Evolutionary conservation across 1,284 basidiomycete species (phyloP), one percentile per base, ranked within the genome.

Genomic region (Takashimella koratensis): DNA sequence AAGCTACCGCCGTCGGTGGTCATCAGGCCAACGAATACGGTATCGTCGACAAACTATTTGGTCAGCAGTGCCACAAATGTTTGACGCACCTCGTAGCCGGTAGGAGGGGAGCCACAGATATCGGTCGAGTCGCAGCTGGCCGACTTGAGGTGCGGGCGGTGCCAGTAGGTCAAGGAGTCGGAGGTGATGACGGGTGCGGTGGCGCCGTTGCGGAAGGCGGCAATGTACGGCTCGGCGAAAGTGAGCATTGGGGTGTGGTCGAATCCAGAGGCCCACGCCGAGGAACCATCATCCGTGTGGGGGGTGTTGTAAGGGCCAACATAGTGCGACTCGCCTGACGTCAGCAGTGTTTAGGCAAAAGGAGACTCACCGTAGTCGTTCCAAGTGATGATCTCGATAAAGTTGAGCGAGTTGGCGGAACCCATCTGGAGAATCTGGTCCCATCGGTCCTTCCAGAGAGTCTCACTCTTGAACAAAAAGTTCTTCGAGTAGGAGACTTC

Each of bases 301-400:
- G 62, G 51, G 13, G 65, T 67, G 51, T 62, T 52, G 58, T 60
- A 66, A 0, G 71, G 70, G 20, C 66, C 68, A 47, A 77, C 58
- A 57, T 77, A 65, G 54, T 74, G 72, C 8, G 72, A 71, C 59
- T 77, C n/a, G n/a, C n/a, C n/a, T n/a, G n/a, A n/a, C n/a, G n/a
- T n/a, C n/a, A n/a, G n/a, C n/a, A n/a, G n/a, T n/a, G n/a, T n/a
- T n/a, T n/a, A n/a, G n/a, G n/a, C n/a, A n/a, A n/a, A n/a, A n/a
- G n/a, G n/a, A n/a, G n/a, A n/a, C n/a, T n/a, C 76, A 54, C 71
- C 68, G 47, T 68, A 76, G 64, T 77, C 76, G 60, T 76, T 77
- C 76, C 76, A 77, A 10, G 74, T 75, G 13, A 76, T 62, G 40
- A 76, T 70, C 60, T 77, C 76, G 49, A 76, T 40, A 43, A 66